These are phyloP conservation scores for Suillus clintonianus DNA, from an alignment of 768 basidiomycete species.

Conservation along the genomic window DNA sequence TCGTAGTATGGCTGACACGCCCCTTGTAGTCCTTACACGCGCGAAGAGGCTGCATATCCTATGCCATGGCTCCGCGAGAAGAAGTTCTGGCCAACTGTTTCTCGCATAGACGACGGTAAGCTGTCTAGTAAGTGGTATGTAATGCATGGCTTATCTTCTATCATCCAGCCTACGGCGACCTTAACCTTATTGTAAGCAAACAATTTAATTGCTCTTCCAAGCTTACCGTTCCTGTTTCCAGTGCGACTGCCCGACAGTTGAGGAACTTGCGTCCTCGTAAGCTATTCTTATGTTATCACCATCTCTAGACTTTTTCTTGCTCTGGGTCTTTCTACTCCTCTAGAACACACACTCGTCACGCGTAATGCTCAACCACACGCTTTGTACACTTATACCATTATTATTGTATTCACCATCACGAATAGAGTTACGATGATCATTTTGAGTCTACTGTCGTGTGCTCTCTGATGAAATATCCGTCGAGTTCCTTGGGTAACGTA, in stretches of 20 bases:
- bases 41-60: conserved; percentile 90
- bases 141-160: neutral
- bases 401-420: conserved; percentile 21
- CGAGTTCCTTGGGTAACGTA: conserved; percentile 22
- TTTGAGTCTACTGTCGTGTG: conserved; percentile 2
- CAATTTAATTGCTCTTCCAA: neutral
- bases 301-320: conserved; percentile 21
- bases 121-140: neutral
- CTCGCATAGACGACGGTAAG: conserved; percentile 91
- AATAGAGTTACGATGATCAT: conserved; percentile 18
- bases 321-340: conserved; percentile 43
- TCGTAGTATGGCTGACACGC: conserved; percentile 7
- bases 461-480: conserved; percentile 17
- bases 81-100: conserved; percentile 97
- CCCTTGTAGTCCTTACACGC: conserved; percentile 74
- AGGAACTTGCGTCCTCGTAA: conserved; percentile 58
- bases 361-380: conserved; percentile 72
- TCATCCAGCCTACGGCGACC: conserved; percentile 81
- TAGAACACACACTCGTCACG: conserved; percentile 43
- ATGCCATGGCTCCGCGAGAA: conserved; percentile 77
- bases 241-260: conserved; percentile 88
- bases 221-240: conserved; percentile 28
- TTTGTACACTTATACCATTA: conserved; percentile 34
- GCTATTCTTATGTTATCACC: conserved; percentile 7
- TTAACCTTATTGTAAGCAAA: conserved; percentile 79